Evolutionary conservation across 495 filamentous ascomycete species (phyloP).

Genomic region (Annulohypoxylon stygium): DNA sequence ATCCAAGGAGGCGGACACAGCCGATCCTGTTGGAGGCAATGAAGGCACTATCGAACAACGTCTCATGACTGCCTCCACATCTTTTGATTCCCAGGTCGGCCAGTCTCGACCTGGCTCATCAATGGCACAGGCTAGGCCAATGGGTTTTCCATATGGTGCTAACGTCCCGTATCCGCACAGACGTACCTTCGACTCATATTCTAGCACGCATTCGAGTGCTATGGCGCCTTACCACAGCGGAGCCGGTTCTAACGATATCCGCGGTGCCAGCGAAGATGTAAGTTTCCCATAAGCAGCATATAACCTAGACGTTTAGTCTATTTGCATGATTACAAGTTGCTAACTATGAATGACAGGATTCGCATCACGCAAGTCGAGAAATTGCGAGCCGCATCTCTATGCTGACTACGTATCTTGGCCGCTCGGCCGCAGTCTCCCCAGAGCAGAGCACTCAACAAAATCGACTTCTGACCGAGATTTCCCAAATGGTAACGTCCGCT

Average conservation of each 20-base stretch:
- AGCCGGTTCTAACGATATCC: background rate
- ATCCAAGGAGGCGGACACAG: background rate
- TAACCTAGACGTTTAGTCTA: background rate
- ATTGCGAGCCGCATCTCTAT: conserved; percentile 8
- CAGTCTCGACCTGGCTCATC: background rate
- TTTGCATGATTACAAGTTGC: background rate
- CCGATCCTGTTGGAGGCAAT: background rate
- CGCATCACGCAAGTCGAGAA: conserved; percentile 6
- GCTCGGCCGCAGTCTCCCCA: background rate
- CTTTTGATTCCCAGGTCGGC: conserved; percentile 1
- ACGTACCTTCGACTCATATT: conserved; percentile 13
- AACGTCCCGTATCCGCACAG: background rate
- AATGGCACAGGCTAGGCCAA: conserved; percentile 9
- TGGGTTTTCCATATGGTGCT: background rate
- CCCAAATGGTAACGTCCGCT: conserved; percentile 1
- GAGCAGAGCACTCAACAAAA: background rate
- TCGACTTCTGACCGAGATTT: conserved; percentile 17
- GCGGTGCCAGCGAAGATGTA: conserved; percentile 23
- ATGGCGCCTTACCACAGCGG: background rate
- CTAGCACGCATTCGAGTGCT: conserved; percentile 11
- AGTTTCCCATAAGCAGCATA: conserved; percentile 3
- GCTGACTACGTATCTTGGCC: background rate
- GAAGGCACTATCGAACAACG: conserved; percentile 11
- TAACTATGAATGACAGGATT: conserved; percentile 18
- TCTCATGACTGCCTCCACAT: conserved; percentile 13